Base-by-base conservation (phyloP, 371 early-diverging fungal genomes). In the Lichtheimia hyalospora region DNA sequence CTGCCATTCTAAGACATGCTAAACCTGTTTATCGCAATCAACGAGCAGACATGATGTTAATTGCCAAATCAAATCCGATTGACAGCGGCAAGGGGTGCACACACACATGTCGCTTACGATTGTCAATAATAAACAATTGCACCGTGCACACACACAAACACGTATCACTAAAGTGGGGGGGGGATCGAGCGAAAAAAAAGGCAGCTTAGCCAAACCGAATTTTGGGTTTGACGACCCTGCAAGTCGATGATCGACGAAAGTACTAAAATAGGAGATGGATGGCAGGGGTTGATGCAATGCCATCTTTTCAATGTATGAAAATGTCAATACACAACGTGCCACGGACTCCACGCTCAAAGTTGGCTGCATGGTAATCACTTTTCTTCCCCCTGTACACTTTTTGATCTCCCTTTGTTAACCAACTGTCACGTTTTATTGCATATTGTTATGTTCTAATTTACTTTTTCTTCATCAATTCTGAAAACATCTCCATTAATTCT, bases 171-270 rank as follows among this genome's bases (percentile, higher is more conserved):
- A 7, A 7, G 27, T 5, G 34, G 5, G 34, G 34, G 34, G 7
- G 4, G 27, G 7, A 27, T 27, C 27, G 27, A 27, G 27, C 27
- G 27, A 34, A 2, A 34, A 46, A 46, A 46, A 46, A 46, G 46
- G 21, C 21, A n/a, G 46, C 46, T 46, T 21, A 21, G 46, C 10
- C 46, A 13, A 46, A 46, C 46, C 46, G 46, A 48, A 43, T 42
- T 46, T 42, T 44, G 49, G 40, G 52, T 62, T 62, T 62, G 62
- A 55, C 57, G 62, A 62, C 51, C 62, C 62, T 62, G 62, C 62
- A 56, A 62, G 62, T 50, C 16, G 57, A 62, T 62, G 57, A 62
- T 62, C 62, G 52, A 49, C 62, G 25, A 3, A 14, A 7, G 6
- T 10, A 34, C 34, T 16, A 46, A 21, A 46, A 18, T 21, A 18